phyloP scores from a whole-genome alignment of 1,284 basidiomycete species.

The Ganoderma resinaceum region DNA sequence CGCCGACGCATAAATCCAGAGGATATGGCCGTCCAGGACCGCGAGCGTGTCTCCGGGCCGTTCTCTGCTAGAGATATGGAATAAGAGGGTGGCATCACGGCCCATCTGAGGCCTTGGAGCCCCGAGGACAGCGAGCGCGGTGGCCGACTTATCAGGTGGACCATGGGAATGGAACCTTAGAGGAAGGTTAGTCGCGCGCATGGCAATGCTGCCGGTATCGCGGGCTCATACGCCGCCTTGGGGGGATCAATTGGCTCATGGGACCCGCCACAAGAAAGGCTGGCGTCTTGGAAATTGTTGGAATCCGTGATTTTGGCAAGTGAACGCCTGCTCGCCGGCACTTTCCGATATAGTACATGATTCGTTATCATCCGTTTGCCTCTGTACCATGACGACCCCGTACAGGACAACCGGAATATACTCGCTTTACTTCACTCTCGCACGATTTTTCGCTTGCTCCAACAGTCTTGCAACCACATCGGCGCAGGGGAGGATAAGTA shows the following conservation, averaged over 20 bases:
- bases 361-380: no score
- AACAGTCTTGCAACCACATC: no score
- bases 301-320: no score
- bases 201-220: not conserved
- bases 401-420: no score
- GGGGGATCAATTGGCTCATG: not conserved
- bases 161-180: constrained; percentile 13
- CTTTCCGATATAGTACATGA: no score
- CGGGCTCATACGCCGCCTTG: not conserved
- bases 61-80: not conserved
- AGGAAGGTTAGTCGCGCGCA: not conserved
- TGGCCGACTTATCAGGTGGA: constrained; percentile 25
- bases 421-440: no score
- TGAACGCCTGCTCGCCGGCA: no score
- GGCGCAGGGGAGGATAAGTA: no score
- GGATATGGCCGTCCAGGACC: not conserved
- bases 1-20: not conserved
- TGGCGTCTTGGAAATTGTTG: not conserved
- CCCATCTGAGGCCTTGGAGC: not conserved
- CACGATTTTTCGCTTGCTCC: no score
- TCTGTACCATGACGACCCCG: no score
- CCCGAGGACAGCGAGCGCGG: not conserved
- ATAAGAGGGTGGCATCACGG: not conserved
- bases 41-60: not conserved
- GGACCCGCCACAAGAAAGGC: not conserved